These are phyloP conservation scores for Piper longum DNA, from an alignment of 164 flowering plant genomes.

Conservation along the genomic window DNA sequence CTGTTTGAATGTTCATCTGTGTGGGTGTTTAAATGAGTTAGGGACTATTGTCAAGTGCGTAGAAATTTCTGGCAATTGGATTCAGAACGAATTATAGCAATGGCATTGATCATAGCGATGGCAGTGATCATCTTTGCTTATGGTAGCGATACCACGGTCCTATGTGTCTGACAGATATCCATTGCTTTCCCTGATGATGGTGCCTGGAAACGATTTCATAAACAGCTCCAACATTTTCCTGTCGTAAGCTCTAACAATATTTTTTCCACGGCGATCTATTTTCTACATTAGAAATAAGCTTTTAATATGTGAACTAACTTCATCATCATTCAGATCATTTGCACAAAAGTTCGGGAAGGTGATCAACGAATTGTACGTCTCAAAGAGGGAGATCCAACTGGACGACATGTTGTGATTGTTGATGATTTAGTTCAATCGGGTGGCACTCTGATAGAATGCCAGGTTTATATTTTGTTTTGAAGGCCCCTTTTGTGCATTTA, in stretches of 20 bases:
- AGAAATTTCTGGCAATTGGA: neutral
- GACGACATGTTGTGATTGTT: conserved; percentile 92
- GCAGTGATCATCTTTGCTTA: neutral
- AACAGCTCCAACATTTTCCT: conserved; percentile 95
- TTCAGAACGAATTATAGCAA: no score
- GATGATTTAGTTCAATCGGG: conserved; percentile 99
- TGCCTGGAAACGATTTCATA: conserved; percentile 95
- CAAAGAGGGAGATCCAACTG: conserved; percentile 87
- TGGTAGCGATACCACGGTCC: neutral
- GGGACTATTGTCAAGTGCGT: no score
- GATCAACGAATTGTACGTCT: conserved; percentile 79
- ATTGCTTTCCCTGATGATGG: conserved; percentile 99
- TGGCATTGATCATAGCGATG: neutral
- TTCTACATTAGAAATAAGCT: neutral
- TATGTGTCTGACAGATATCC: conserved; percentile 38
- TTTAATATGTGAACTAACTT: neutral
- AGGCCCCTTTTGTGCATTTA: neutral
- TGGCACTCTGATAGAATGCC: conserved; percentile 90
- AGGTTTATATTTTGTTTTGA: conserved; percentile 28
- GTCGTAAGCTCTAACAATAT: conserved; percentile 30
- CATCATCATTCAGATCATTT: conserved; percentile 48
- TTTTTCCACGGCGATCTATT: neutral
- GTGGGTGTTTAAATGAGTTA: no score
- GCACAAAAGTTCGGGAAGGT: conserved; percentile 95
- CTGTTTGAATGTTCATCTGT: no score